Conservation (phyloP, 495 filamentous ascomycete species). For the Lentithecium fluviatile region DNA sequence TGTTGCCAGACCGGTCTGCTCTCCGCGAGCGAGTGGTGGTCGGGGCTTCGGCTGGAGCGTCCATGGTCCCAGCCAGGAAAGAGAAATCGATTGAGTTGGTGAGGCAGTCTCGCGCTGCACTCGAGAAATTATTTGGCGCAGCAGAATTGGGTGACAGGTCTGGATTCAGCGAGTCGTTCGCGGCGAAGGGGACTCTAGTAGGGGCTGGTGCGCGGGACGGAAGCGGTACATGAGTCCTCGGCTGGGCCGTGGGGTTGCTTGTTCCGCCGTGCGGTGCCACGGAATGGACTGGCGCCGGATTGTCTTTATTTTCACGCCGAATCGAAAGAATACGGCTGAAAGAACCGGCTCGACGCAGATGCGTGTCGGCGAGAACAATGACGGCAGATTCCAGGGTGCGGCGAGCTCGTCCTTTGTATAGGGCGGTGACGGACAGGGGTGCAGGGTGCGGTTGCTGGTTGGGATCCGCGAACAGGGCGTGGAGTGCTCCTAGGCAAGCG, state of each 20-base stretch:
- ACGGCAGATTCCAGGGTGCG: neutral
- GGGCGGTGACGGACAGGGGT: constrained; percentile 2
- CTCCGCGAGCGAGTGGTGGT: constrained; percentile 8
- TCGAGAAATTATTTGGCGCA: too few species aligned
- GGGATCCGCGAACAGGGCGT: neutral
- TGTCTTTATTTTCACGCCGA: constrained; percentile 1
- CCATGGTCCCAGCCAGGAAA: neutral
- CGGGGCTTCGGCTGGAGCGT: neutral
- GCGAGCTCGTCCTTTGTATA: constrained; percentile 13
- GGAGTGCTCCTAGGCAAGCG: neutral
- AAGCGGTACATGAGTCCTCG: constrained; percentile 20
- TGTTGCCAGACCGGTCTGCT: neutral
- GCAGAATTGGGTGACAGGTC: too few species aligned
- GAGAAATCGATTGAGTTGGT: neutral
- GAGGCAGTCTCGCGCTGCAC: constrained; percentile 6
- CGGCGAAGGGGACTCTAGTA: neutral
- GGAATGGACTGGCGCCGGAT: neutral
- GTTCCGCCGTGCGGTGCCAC: neutral
- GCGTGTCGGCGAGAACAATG: neutral
- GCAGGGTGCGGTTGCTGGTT: neutral
- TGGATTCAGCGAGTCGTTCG: neutral
- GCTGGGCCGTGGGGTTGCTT: neutral
- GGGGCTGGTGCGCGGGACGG: constrained; percentile 8
- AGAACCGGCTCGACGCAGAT: neutral
- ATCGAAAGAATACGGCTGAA: neutral